Evolutionary conservation across 2,329 filamentous ascomycete species (phyloP), one percentile per base, ranked within the genome.

Genomic region (Sclerotinia glacialis): DNA sequence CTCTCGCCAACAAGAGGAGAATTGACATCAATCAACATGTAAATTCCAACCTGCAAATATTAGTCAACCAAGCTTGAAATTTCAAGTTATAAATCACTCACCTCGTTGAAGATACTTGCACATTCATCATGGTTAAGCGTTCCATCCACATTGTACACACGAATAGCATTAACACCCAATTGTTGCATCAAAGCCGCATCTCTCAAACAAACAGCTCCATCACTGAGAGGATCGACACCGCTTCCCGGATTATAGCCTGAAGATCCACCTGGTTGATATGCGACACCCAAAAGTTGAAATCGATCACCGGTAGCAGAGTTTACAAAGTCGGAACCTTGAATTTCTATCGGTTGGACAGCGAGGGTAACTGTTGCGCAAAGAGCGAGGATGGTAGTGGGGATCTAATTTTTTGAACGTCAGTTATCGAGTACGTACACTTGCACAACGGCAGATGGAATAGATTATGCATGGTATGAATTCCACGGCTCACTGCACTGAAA

Each of bases 21-120:
- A 80, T 89, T 89, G 76, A 89, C 87, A 73, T 89, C 86, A 71
- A 89, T 80, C 72, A 89, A 78, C 84, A 89, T 86, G 78, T 89
- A 89, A 77, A 89, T 89, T 74, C 86, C 86, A 69, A 86, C 74
- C 74, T 75, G 44, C 8, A 63, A 31, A 26, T 37, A 23, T 42
- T 8, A 31, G 31, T 34, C 11, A 8, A 44, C 5, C 23, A 2
- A 5, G 6, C 12, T 23, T 9, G 16, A 1, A 2, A 26, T 34
- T 21, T 8, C 18, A 23, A 23, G 26, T 11, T 16, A 23, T 4
- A 77, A 65, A 71, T 80, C 18, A 70, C 71, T 18, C 62, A 75
- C 82, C 34, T 84, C 83, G 71, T 89, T 89, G 81, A 89, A 89
- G 73, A 89, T 87, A 72, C 84, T 87, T 67, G 85, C 86, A 74